phyloP scores from a whole-genome alignment of 768 basidiomycete genomes.

The Leccinum rimulosum region DNA sequence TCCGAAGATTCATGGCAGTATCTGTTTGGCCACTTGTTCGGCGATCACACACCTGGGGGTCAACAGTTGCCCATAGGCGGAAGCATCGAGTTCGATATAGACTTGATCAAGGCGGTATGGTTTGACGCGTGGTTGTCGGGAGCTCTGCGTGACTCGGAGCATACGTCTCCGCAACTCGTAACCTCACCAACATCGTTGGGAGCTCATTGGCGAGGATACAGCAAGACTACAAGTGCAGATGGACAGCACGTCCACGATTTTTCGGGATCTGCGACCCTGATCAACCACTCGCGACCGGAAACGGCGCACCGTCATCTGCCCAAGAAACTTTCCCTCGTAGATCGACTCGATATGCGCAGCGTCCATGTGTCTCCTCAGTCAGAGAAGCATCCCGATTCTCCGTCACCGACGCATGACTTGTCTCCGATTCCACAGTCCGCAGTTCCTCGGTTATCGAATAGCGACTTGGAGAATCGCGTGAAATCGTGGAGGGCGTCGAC shows the following conservation, averaged over 20 bases:
- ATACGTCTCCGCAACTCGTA: conserved; percentile 38
- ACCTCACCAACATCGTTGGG: conserved; percentile 38
- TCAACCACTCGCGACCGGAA: conserved; percentile 23
- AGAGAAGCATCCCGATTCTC: conserved; percentile 6
- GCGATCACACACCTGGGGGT: conserved; percentile 35
- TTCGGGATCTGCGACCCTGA: conserved; percentile 18
- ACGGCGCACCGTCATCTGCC: conserved; percentile 55
- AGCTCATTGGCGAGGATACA: conserved; percentile 49
- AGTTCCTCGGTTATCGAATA: conserved; percentile 50
- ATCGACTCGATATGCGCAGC: conserved; percentile 52
- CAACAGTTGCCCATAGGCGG: conserved; percentile 63
- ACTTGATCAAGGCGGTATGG: conserved; percentile 74
- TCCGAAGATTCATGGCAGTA: conserved; percentile 77
- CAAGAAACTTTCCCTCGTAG: conserved; percentile 65
- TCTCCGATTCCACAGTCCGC: conserved; percentile 66
- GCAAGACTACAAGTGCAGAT: conserved; percentile 45
- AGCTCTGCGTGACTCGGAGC: conserved; percentile 42
- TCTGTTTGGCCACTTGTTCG: conserved; percentile 64
- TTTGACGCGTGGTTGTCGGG: conserved; percentile 68
- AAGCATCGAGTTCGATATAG: conserved; percentile 85
- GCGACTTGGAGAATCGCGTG: conserved; percentile 54
- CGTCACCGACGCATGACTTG: conserved; percentile 35
- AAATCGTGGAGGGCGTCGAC: conserved; percentile 67
- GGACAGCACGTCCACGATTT: conserved; percentile 37
- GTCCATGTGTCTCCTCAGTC: conserved; percentile 35